These are phyloP conservation scores for Houttuynia cordata DNA, from an alignment of 164 flowering plant species.

Conservation along the genomic window DNA sequence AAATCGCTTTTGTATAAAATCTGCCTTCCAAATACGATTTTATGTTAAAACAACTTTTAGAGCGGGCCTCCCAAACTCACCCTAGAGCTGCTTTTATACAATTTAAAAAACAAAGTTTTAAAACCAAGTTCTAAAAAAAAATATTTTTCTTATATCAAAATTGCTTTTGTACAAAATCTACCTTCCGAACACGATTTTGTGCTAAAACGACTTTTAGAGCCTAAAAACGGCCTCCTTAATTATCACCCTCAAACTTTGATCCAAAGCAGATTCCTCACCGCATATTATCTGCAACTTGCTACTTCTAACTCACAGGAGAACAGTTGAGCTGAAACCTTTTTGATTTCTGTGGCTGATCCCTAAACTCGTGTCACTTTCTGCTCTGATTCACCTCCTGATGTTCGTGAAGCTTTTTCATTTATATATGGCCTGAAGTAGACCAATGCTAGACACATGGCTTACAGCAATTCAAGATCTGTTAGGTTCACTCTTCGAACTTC, in stretches of 20 bases:
- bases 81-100: too few relatives aligned
- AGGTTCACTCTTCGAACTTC: slow-evolving; percentile 24
- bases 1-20: too few relatives aligned
- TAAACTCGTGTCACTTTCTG: slow-evolving; percentile 8
- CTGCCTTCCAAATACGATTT: too few relatives aligned
- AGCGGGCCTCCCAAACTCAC: too few relatives aligned
- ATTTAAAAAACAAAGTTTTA: too few relatives aligned
- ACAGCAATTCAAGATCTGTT: slow-evolving; percentile 23
- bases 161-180: too few relatives aligned
- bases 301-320: slow-evolving; percentile 11
- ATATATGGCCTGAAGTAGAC: slow-evolving; percentile 6
- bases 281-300: slow-evolving; percentile 9
- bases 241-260: slow-evolving; percentile 13
- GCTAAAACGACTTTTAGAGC: too few relatives aligned
- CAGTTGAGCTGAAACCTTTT: slow-evolving; percentile 7
- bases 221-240: too few relatives aligned
- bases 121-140: too few relatives aligned
- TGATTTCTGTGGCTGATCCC: slow-evolving; percentile 10
- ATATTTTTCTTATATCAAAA: too few relatives aligned
- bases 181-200: too few relatives aligned
- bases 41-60: too few relatives aligned
- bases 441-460: slow-evolving; percentile 25
- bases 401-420: slow-evolving; percentile 5
- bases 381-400: not conserved
- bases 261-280: slow-evolving; percentile 2